Base-by-base conservation (phyloP, 768 basidiomycete species). In the Phanerodontia chrysosporium region DNA sequence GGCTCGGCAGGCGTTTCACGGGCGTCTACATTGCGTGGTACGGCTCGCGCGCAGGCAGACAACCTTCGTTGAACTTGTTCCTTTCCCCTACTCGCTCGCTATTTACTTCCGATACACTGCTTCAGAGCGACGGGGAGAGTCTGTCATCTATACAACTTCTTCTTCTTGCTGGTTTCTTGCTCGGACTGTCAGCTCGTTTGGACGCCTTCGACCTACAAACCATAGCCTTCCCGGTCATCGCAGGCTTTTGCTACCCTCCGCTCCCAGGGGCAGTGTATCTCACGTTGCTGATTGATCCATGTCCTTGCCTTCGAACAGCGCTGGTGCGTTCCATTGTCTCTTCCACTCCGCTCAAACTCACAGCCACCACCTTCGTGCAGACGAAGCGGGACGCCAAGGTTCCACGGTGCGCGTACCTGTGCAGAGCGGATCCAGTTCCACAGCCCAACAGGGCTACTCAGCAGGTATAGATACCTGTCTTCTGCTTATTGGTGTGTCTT, bases 231-330 rank as follows among this genome's bases (percentile, higher is more conserved):
- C 28, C 48, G 12, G 25, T 32, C n/a, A 22, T 32, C 29, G 10
- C 49, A 51, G n/a, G 49, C 49, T 27, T 51, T 21, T 18, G 22
- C 39, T 18, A 10, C 18, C 49, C 32, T 12, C 8, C 39, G 52
- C 35, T 42, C 30, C 52, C 52, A 53, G 52, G 52, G 58, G 58
- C 58, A 42, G 58, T 54, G 58, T 51, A 29, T 48, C 52, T 30
- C 44, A 49, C 48, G 44, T 42, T 60, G 35, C 48, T 60, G 59
- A 60, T 60, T 60, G 59, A 60, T 60, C 28, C 59, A 60, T 60
- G 59, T 45, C 53, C 39, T 14, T 56, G 22, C 42, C 29, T 16
- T 49, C 49, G 7, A 14, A 46, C 53, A 53, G 59, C 54, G 59
- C 59, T 56, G 59, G 52, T 44, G 49, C 18, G 22, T 10, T 25